Conservation (phyloP, 148 eudicot genomes). For the Tetragonia tetragonoides region DNA sequence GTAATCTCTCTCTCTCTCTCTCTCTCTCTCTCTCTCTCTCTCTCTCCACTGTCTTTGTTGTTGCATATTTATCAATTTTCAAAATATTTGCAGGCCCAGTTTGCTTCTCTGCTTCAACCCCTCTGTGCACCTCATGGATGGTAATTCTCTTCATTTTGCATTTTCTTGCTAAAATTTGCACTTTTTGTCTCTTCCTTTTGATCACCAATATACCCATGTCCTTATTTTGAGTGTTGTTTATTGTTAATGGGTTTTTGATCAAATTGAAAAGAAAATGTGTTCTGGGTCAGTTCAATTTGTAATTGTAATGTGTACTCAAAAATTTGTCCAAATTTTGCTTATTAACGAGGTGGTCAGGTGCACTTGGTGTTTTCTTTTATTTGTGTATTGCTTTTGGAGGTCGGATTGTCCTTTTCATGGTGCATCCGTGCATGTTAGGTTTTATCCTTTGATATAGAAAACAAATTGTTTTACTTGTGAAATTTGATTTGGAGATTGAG, state of each 20-base stretch:
- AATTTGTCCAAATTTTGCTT: background rate
- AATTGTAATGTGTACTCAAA: background rate
- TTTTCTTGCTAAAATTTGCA: background rate
- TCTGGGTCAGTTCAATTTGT: background rate
- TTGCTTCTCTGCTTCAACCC: slow-evolving; percentile 13
- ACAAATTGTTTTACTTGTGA: too few species aligned
- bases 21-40: background rate
- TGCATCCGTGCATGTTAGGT: too few species aligned
- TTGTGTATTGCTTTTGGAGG: too few species aligned
- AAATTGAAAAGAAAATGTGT: background rate
- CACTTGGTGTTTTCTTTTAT: too few species aligned
- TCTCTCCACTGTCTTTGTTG: background rate
- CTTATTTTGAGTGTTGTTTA: background rate
- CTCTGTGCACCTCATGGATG: slow-evolving; percentile 31
- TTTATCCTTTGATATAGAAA: too few species aligned
- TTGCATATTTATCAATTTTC: background rate
- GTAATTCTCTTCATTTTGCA: slow-evolving; percentile 23
- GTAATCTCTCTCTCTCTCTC: slow-evolving; percentile 14
- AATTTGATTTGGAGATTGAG: too few species aligned
- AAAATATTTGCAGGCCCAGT: slow-evolving; percentile 24
- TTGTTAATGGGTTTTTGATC: background rate
- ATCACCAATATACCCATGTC: background rate
- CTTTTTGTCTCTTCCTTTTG: background rate
- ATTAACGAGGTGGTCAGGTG: background rate
- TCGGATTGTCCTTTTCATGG: background rate